phyloP scores from a whole-genome alignment of 192 early-diverging fungal species.

The Rhizophagus prolifer region DNA sequence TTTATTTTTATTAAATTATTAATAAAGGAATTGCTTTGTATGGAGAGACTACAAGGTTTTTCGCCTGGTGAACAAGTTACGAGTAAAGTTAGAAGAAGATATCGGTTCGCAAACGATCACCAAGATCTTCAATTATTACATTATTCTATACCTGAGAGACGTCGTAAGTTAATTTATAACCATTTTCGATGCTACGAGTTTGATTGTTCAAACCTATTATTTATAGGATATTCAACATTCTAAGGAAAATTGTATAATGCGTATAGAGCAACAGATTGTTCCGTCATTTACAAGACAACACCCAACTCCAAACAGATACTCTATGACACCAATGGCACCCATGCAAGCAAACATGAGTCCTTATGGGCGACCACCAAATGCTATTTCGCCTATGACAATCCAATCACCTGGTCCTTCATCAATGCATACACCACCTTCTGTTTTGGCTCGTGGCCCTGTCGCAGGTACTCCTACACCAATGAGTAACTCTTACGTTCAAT shows the following conservation, averaged over 20 bases:
- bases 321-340: background rate
- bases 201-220: background rate
- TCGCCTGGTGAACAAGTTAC: slow-evolving; percentile 38
- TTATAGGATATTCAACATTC: background rate
- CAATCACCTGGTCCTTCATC: background rate
- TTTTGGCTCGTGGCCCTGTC: background rate
- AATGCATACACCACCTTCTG: background rate
- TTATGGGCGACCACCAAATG: background rate
- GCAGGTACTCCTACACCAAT: background rate
- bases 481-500: background rate
- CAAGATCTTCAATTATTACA: slow-evolving; percentile 40
- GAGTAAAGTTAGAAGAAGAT: slow-evolving; percentile 36
- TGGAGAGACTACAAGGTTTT: slow-evolving; percentile 39
- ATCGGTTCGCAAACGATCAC: slow-evolving; percentile 34
- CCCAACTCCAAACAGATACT: background rate
- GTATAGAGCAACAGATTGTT: slow-evolving; percentile 10
- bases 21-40: slow-evolving; percentile 38
- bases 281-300: background rate
- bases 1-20: background rate
- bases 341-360: background rate
- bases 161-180: slow-evolving; percentile 29
- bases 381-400: background rate
- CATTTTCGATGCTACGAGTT: background rate
- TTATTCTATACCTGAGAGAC: slow-evolving; percentile 33
- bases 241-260: background rate